These are phyloP conservation scores for Botrytis cinerea DNA, from an alignment of 2,329 filamentous ascomycete species.

Conservation along the genomic window DNA sequence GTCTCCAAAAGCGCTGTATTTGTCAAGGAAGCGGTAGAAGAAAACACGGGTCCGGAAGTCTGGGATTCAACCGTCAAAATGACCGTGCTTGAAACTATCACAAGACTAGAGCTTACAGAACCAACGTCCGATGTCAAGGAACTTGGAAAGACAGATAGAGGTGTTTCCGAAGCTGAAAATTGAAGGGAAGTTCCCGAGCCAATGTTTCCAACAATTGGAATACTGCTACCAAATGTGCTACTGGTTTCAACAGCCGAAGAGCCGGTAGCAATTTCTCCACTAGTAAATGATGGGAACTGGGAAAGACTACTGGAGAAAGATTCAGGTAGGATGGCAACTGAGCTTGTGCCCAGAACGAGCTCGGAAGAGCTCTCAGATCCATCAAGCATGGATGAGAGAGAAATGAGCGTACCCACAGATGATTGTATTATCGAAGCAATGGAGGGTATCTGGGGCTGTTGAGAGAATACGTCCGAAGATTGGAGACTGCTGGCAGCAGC, in stretches of 20 bases:
- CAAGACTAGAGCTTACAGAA: neutral
- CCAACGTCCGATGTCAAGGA: neutral
- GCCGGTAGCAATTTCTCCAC: neutral
- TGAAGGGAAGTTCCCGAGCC: neutral
- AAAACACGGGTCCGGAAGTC: neutral
- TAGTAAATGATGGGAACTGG: neutral
- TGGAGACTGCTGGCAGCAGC: neutral
- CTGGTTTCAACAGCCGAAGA: neutral
- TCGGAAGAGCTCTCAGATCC: neutral
- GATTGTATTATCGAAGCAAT: neutral
- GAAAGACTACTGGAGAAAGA: neutral
- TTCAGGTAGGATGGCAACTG: neutral
- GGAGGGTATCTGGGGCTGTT: neutral
- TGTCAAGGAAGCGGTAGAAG: neutral
- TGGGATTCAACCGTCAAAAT: conserved; percentile 4
- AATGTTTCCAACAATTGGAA: neutral
- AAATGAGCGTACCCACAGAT: neutral
- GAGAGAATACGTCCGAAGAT: neutral
- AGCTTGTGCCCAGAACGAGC: neutral
- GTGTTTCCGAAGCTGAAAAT: neutral
- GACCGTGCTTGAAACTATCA: neutral
- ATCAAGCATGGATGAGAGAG: neutral
- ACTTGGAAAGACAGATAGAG: neutral
- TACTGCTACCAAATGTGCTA: neutral
- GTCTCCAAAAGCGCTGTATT: neutral